Evolutionary conservation across 2,329 filamentous ascomycete species (phyloP), one percentile per base, ranked within the genome.

Genomic region (Bretziella fagacearum): DNA sequence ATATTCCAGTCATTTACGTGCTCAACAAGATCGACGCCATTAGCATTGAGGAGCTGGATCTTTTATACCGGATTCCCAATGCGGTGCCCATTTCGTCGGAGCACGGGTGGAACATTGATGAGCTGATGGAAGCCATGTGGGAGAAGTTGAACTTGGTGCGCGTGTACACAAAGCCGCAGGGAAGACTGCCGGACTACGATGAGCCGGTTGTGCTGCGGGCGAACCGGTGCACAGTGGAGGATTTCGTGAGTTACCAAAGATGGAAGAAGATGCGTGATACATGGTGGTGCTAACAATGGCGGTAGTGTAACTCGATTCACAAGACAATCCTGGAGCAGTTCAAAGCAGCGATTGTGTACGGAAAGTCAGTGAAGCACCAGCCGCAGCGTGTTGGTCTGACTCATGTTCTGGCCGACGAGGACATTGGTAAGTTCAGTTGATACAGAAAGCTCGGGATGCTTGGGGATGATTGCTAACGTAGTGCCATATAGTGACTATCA

Each of bases 11-110:
- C 53, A 84, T 98, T 47, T 98, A 98, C 66, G 91, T 93, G 35
- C 73, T 98, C 57, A 98, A 98, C 74, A 98, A 98, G 70, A 98
- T 98, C 56, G 91, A 98, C 64, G 78, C 87, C 47, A 96, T 98
- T 61, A 89, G 84, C 44, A 96, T 98, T 56, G 89, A 98, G 65
- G 91, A 98, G 65, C 72, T 98, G 52, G 91, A 98, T 64, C 68
- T 98, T 52, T 71, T 98, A 23, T 96, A 98, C 66, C 80, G 89
- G 35, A 98, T 98, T 55, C 91, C 91, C 42, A 93, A 96, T 60
- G 86, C 91, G 11, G 91, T 91, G 51, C 91, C 91, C 23, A 96
- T 98, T 65, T 95, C 87, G 61, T 91, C 89, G 26, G 91, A 98
- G 65, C 81, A 89, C 60, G 91, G 91, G 48, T 98, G 91, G 91